Evolutionary conservation across 2,329 filamentous ascomycete species (phyloP).

Genomic region (Hymenoscyphus occultus): DNA sequence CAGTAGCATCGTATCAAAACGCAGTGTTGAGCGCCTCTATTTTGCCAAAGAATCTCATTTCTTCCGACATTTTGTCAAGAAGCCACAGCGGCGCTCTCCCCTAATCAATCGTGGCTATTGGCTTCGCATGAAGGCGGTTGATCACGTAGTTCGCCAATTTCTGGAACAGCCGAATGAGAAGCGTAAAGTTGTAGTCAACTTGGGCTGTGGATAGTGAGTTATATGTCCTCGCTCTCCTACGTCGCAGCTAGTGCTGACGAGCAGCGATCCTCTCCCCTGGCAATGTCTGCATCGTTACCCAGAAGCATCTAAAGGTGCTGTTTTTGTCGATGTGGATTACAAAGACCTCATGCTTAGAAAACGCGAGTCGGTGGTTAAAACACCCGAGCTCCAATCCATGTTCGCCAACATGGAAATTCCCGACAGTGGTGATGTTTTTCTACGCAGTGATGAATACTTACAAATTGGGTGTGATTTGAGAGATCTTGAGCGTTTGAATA

Average conservation of each 20-base stretch:
- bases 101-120: slow-evolving; percentile 89
- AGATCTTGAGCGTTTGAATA: slow-evolving; percentile 59
- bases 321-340: slow-evolving; percentile 85
- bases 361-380: slow-evolving; percentile 61
- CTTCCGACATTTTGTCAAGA: slow-evolving; percentile 83
- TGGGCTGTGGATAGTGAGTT: slow-evolving; percentile 87
- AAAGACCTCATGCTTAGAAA: slow-evolving; percentile 76
- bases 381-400: slow-evolving; percentile 54
- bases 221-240: slow-evolving; percentile 5
- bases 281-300: slow-evolving; percentile 70
- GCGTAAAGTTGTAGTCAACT: slow-evolving; percentile 72
- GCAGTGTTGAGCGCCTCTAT: slow-evolving; percentile 88
- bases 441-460: slow-evolving; percentile 68
- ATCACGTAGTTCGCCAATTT: slow-evolving; percentile 71
- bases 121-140: slow-evolving; percentile 79
- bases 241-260: slow-evolving; percentile 1
- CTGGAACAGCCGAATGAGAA: slow-evolving; percentile 55
- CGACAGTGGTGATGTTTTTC: slow-evolving; percentile 48
- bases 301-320: slow-evolving; percentile 52
- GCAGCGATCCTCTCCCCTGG: slow-evolving; percentile 82
- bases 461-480: slow-evolving; percentile 81
- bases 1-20: slow-evolving; percentile 87
- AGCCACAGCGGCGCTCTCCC: slow-evolving; percentile 78
- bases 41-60: slow-evolving; percentile 74
- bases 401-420: slow-evolving; percentile 45